phyloP scores from a whole-genome alignment of 805 yeast species.

The Komagataella populi region DNA sequence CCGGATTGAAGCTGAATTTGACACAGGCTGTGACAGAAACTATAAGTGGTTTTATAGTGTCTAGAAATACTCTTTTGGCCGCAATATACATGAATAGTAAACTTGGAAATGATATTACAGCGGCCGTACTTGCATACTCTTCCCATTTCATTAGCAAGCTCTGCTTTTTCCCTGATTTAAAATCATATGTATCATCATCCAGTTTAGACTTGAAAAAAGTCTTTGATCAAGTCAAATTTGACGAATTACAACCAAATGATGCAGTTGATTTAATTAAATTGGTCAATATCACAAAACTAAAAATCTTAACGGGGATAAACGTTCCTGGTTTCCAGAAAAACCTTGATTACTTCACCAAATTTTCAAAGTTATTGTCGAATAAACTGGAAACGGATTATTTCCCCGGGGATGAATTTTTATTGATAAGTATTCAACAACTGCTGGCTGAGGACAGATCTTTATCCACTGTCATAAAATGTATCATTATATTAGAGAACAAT shows the following conservation, averaged over 20 bases:
- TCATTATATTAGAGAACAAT: constrained; percentile 46
- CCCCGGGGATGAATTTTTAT: constrained; percentile 49
- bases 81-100: constrained; percentile 23
- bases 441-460: constrained; percentile 7
- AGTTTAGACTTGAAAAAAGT: neutral
- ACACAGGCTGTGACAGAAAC: constrained; percentile 17
- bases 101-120: constrained; percentile 9
- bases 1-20: constrained; percentile 24
- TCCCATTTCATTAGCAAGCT: constrained; percentile 34
- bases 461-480: constrained; percentile 19
- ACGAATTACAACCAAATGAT: constrained; percentile 1
- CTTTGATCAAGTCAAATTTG: constrained; percentile 4
- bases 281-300: constrained; percentile 30
- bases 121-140: constrained; percentile 12
- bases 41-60: constrained; percentile 17
- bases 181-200: constrained; percentile 10
- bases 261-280: constrained; percentile 10
- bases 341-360: constrained; percentile 24
- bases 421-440: constrained; percentile 34
- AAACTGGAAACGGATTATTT: constrained; percentile 58
- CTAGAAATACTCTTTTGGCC: constrained; percentile 49
- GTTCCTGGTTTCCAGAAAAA: constrained; percentile 15
- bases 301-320: constrained; percentile 15
- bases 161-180: constrained; percentile 54
- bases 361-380: constrained; percentile 19